Evolutionary conservation across 352 stramenopile species (phyloP).

Genomic region (Phytophthora quininea): DNA sequence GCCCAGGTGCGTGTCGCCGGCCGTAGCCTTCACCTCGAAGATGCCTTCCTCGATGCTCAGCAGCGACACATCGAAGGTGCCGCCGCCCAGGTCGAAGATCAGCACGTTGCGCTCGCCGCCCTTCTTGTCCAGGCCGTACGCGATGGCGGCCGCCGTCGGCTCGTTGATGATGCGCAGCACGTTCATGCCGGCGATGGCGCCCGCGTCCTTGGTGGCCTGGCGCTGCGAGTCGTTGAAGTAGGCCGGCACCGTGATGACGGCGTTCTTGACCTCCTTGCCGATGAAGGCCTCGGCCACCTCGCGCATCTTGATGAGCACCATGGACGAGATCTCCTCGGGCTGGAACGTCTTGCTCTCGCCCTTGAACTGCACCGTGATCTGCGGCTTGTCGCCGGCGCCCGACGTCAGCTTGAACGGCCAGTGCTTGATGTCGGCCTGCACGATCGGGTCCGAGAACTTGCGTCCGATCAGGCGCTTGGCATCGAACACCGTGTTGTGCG

Average conservation of each 20-base stretch:
- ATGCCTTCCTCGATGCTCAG: conserved; percentile 95
- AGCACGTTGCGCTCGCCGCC: conserved; percentile 93
- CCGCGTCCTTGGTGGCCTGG: conserved; percentile 93
- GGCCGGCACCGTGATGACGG: conserved; percentile 96
- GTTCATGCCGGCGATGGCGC: conserved; percentile 90
- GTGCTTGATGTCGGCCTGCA: conserved; percentile 83
- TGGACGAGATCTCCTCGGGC: conserved; percentile 83
- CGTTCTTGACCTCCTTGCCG: conserved; percentile 63
- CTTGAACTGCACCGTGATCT: conserved; percentile 77
- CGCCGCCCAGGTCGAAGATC: conserved; percentile 96
- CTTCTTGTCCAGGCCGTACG: conserved; percentile 96
- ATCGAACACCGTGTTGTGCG: conserved; percentile 96
- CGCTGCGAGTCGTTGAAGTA: conserved; percentile 97
- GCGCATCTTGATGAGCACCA: conserved; percentile 80
- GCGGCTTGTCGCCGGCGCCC: conserved; percentile 67
- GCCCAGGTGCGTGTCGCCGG: conserved; percentile 93
- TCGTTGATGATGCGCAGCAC: conserved; percentile 97
- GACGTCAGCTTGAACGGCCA: conserved; percentile 74
- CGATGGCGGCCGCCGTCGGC: conserved; percentile 92
- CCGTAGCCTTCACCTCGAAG: conserved; percentile 96
- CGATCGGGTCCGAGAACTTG: conserved; percentile 91
- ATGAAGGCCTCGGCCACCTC: conserved; percentile 70
- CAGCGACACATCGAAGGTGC: conserved; percentile 95
- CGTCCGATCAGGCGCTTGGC: conserved; percentile 96
- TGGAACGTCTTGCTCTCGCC: conserved; percentile 71